A percentile compares a stretch with the other conserved stretches of the same genome.
Evolutionary conservation across 2,329 filamentous ascomycete species (phyloP).

Genomic region (Arthrobotrys sphaeroides): DNA sequence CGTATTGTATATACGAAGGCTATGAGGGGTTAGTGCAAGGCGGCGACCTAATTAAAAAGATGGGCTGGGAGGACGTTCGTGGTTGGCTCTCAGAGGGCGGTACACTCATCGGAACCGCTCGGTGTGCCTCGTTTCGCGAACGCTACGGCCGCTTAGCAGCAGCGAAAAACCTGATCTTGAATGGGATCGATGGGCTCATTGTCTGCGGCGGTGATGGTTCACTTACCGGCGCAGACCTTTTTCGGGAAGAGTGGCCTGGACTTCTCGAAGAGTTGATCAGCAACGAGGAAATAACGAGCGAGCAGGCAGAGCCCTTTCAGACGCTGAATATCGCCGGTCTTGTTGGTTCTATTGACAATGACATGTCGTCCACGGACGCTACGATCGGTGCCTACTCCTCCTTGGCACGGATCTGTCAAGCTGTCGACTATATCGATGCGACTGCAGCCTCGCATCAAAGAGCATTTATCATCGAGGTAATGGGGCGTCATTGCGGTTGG

Average conservation of each 20-base stretch:
- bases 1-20: conserved; percentile 86
- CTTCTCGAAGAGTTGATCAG: conserved; percentile 84
- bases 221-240: conserved; percentile 92
- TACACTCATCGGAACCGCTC: conserved; percentile 92
- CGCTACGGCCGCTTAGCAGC: conserved; percentile 82
- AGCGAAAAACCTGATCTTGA: conserved; percentile 91
- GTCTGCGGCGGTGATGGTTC: conserved; percentile 98
- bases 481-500: conserved; percentile 98
- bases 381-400: conserved; percentile 98
- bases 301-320: conserved; percentile 78
- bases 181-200: conserved; percentile 93
- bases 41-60: conserved; percentile 84
- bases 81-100: conserved; percentile 94
- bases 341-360: conserved; percentile 97
- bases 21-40: conserved; percentile 95
- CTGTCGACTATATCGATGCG: conserved; percentile 95
- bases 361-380: conserved; percentile 94
- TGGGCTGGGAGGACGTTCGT: conserved; percentile 92
- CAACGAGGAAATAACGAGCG: conserved; percentile 73
- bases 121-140: conserved; percentile 92
- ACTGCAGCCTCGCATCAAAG: conserved; percentile 93
- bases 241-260: conserved; percentile 89
- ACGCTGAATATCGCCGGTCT: conserved; percentile 95
- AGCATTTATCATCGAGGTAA: conserved; percentile 97
- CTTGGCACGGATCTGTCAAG: conserved; percentile 89